Evolutionary conservation across 257 asterid species (phyloP).

Genomic region (Echites panduratus): DNA sequence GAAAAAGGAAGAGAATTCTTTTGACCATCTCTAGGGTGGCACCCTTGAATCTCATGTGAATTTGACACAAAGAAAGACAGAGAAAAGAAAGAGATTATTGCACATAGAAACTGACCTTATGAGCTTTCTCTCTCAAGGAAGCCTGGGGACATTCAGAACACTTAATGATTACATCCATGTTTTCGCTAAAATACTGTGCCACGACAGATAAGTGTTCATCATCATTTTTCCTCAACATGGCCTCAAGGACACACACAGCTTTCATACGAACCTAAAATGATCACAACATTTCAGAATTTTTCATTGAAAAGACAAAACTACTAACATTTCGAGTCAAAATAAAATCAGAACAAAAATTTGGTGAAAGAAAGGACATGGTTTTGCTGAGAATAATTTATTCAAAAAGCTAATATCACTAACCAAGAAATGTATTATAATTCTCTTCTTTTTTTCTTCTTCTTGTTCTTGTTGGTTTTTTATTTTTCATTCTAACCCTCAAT

Average conservation of each 20-base stretch:
- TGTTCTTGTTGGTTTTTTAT: too few species aligned
- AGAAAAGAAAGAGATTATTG: not conserved
- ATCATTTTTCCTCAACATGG: slow-evolving; percentile 73
- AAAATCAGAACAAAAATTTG: not conserved
- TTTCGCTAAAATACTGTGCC: slow-evolving; percentile 62
- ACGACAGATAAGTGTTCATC: slow-evolving; percentile 53
- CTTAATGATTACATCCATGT: slow-evolving; percentile 56
- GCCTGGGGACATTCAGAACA: slow-evolving; percentile 98
- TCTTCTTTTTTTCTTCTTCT: too few species aligned
- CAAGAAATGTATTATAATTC: not conserved
- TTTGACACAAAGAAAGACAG: not conserved
- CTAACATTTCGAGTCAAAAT: not conserved
- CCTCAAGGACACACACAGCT: slow-evolving; percentile 89
- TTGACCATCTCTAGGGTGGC: not conserved
- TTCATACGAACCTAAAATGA: slow-evolving; percentile 81
- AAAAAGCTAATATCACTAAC: not conserved
- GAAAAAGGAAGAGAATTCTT: not conserved
- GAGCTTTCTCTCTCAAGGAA: slow-evolving; percentile 90
- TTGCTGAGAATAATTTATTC: not conserved
- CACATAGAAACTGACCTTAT: slow-evolving; percentile 47
- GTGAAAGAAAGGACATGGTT: not conserved
- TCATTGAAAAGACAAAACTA: not conserved
- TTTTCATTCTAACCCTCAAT: not conserved
- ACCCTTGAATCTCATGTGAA: not conserved
- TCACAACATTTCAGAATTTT: slow-evolving; percentile 16